A percentile compares a stretch with the other conserved stretches of the same genome.
Evolutionary conservation across 2,329 filamentous ascomycete species (phyloP).

Genomic region (Trichoderma semiorbis): DNA sequence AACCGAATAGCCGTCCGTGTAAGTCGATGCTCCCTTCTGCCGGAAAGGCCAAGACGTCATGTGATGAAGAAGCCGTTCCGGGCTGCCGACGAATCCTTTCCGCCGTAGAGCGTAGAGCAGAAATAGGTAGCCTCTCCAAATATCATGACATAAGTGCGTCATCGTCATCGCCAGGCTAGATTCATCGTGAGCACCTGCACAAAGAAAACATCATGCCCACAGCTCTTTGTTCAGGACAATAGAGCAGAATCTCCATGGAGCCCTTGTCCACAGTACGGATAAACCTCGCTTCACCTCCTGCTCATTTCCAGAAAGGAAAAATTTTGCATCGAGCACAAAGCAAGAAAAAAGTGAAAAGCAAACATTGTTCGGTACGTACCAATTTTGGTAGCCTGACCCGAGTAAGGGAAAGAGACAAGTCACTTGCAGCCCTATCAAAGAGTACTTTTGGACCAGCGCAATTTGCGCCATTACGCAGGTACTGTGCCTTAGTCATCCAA

Average conservation of each 20-base stretch:
- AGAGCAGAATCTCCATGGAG: background rate
- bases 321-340: background rate
- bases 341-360: background rate
- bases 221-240: background rate
- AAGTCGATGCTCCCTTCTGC: constrained; percentile 5
- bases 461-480: background rate
- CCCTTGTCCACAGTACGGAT: background rate
- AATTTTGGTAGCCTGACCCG: background rate
- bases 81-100: background rate
- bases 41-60: constrained; percentile 1
- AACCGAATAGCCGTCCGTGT: constrained; percentile 2
- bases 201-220: background rate
- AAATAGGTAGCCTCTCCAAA: background rate
- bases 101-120: background rate
- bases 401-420: background rate
- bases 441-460: background rate
- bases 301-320: background rate
- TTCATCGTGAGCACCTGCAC: background rate
- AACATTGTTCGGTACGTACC: constrained; percentile 3
- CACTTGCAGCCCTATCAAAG: background rate
- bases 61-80: constrained; percentile 4
- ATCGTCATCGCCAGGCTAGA: background rate
- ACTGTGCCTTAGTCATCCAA: rapidly evolving
- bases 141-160: background rate
- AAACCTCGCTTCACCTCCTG: background rate